Conservation (phyloP, 495 filamentous ascomycete genomes). For the Daldinia caldariorum region DNA sequence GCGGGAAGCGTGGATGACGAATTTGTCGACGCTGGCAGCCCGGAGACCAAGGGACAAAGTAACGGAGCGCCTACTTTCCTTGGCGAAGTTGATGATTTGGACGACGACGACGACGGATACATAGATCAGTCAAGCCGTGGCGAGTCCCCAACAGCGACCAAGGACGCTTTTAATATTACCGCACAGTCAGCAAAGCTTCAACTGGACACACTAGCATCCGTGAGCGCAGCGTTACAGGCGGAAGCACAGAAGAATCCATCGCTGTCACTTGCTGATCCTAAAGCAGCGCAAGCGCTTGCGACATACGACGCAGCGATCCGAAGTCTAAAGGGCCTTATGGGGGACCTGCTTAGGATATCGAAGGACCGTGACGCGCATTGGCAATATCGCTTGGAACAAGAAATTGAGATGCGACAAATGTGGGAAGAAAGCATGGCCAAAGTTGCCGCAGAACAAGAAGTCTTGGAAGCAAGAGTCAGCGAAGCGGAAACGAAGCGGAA, state of each 20-base stretch:
- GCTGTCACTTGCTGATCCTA: slow-evolving; percentile 75
- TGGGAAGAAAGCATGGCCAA: slow-evolving; percentile 99
- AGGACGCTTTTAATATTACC: slow-evolving; percentile 94
- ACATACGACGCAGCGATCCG: slow-evolving; percentile 90
- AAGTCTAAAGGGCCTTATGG: slow-evolving; percentile 85
- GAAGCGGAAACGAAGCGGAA: slow-evolving; percentile 91
- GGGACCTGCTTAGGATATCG: slow-evolving; percentile 89
- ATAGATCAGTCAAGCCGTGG: slow-evolving; percentile 83
- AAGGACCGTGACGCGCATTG: slow-evolving; percentile 94
- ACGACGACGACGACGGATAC: slow-evolving; percentile 84
- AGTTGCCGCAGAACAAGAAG: slow-evolving; percentile 91
- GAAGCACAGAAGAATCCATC: slow-evolving; percentile 75
- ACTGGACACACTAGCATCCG: slow-evolving; percentile 84
- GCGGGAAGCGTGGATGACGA: slow-evolving; percentile 57
- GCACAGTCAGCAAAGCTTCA: slow-evolving; percentile 94
- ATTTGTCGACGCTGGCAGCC: slow-evolving; percentile 51
- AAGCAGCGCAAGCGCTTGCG: slow-evolving; percentile 77
- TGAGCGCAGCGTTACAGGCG: slow-evolving; percentile 80
- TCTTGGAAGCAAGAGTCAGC: slow-evolving; percentile 83
- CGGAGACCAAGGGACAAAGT: slow-evolving; percentile 46
- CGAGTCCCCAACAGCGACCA: slow-evolving; percentile 74
- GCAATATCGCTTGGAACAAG: slow-evolving; percentile 92
- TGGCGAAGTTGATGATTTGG: slow-evolving; percentile 51
- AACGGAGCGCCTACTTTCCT: slow-evolving; percentile 28
- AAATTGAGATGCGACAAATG: slow-evolving; percentile 86